Evolutionary conservation across 176 grass and related monocot genomes (phyloP).

Genomic region (Areca catechu): DNA sequence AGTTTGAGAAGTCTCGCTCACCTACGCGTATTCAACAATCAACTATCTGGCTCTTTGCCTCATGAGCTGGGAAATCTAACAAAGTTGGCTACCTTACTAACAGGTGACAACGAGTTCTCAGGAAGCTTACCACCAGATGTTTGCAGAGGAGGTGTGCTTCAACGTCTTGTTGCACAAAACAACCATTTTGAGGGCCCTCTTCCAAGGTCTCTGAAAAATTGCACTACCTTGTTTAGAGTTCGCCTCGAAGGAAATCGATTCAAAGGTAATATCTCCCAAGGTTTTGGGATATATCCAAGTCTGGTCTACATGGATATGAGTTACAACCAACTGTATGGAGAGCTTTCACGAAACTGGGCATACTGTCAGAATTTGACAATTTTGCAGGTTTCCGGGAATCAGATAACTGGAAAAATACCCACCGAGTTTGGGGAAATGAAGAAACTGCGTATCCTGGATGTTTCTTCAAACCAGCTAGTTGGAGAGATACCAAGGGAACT

Average conservation of each 20-base stretch:
- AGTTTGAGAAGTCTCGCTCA: not conserved
- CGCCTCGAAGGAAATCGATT: not conserved
- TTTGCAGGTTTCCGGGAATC: not conserved
- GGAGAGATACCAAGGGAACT: slow-evolving; percentile 12
- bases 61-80: too few relatives aligned
- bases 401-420: not conserved
- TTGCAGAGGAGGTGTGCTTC: too few relatives aligned
- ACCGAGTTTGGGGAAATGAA: not conserved
- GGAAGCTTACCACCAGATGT: too few relatives aligned
- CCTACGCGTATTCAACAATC: not conserved
- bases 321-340: not conserved
- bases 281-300: slow-evolving; percentile 13
- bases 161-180: too few relatives aligned
- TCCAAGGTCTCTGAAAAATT: slow-evolving; percentile 13
- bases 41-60: not conserved
- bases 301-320: not conserved
- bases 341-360: not conserved
- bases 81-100: too few relatives aligned
- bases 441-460: not conserved
- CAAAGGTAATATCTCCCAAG: slow-evolving; percentile 11
- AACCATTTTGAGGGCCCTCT: slow-evolving; percentile 16
- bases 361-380: not conserved
- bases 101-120: too few relatives aligned
- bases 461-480: not conserved
- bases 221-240: not conserved